Base-by-base conservation (phyloP, 1,284 basidiomycete species). In the Papiliotrema nemorosa region DNA sequence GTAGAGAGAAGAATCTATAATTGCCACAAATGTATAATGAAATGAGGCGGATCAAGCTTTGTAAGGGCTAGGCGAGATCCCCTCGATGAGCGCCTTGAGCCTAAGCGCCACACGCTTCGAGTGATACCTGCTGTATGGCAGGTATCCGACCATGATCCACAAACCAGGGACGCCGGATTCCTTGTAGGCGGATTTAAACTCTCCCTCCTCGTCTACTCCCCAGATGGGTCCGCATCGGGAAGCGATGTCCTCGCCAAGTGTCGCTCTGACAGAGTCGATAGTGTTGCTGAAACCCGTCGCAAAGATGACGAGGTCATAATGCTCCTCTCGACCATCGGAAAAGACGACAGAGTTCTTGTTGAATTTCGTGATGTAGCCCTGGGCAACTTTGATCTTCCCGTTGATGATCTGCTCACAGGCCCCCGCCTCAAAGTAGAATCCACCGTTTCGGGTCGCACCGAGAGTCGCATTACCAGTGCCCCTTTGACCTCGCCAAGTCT, bases 251-350 rank as follows among this genome's bases (percentile, higher is more conserved):
- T 81, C 76, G 0, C 78, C 78, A 20, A 80, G 57, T 3, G 59
- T 62, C 12, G 29, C 31, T 13, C 40, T 1, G 21, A 82, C 70
- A 13, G 78, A 75, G 26, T 69, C 65, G 41, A 63, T 57, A 5
- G 61, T 59, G 56, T 58, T 58, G 31, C 53, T 53, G 50, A 63
- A 84, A 78, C 84, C 84, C 9, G 83, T 85, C 3, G 82, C 81
- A 66, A 83, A 81, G 14, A 88, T 58, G 25, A 88, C 78, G 6
- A 85, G 78, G 63, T 88, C 86, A 13, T 82, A 84, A 10, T 81
- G 70, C 26, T 84, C 60, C 54, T 80, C 80, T 6, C 62, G 51
- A 1, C 46, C 61, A 10, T 57, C 64, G 22, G 16, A 34, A 10
- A 66, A 53, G 3, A 64, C 33, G 42, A 64, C 61, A 37, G 50